These are phyloP conservation scores for Candida mesenterica DNA, from an alignment of 1,139 yeast species.

Conservation along the genomic window DNA sequence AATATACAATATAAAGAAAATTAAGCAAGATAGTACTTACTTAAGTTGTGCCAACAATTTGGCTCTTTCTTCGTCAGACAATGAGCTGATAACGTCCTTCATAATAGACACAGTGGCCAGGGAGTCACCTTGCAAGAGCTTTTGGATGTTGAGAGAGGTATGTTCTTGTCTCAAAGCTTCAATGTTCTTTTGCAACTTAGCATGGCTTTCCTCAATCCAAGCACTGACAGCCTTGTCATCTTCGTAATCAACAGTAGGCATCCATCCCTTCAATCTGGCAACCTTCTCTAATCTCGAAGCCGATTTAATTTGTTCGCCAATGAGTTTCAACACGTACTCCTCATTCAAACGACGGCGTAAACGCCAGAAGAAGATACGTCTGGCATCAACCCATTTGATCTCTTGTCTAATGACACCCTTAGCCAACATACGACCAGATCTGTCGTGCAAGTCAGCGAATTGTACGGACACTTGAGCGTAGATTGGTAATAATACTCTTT, in stretches of 20 bases:
- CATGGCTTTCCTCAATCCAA: conserved; percentile 83
- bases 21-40: too few species aligned
- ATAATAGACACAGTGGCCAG: conserved; percentile 55
- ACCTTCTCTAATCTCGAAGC: conserved; percentile 77
- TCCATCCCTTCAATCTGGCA: conserved; percentile 87
- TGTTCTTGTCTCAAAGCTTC: conserved; percentile 65
- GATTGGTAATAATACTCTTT: conserved; percentile 75
- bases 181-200: conserved; percentile 57
- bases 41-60: conserved; percentile 39
- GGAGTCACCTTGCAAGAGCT: conserved; percentile 57
- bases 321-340: conserved; percentile 77
- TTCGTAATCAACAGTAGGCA: conserved; percentile 68
- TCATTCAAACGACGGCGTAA: conserved; percentile 93
- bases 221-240: conserved; percentile 77
- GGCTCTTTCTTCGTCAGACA: conserved; percentile 62
- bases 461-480: conserved; percentile 92
- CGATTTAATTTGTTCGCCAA: conserved; percentile 60
- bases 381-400: conserved; percentile 79
- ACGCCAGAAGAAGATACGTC: conserved; percentile 99
- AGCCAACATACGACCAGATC: conserved; percentile 96
- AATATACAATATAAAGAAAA: conserved; percentile 1
- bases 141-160: conserved; percentile 59
- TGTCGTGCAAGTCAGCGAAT: conserved; percentile 96
- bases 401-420: conserved; percentile 88
- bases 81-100: conserved; percentile 57